phyloP scores from a whole-genome alignment of 78 protist species.

The Protostelium mycophagum region DNA sequence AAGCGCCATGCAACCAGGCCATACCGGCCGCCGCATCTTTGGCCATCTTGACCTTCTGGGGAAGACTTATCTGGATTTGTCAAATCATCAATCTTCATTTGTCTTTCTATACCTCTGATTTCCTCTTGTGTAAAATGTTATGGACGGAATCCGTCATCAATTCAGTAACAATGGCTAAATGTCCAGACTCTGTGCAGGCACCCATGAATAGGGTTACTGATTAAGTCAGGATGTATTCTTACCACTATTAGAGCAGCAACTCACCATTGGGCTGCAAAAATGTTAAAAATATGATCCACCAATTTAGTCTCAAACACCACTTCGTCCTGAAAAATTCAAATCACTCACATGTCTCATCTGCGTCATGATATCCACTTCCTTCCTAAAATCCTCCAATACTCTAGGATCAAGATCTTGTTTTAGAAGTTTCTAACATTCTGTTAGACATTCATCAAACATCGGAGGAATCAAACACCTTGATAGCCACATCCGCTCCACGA shows the following conservation, averaged over 20 bases:
- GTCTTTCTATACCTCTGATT: slow-evolving; percentile 35
- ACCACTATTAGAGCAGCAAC: background rate
- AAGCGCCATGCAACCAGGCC: slow-evolving; percentile 9
- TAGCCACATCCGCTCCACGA: slow-evolving; percentile 11
- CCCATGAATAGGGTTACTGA: background rate
- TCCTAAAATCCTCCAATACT: slow-evolving; percentile 8
- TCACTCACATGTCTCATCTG: background rate
- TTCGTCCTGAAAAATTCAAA: background rate
- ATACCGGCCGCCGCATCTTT: background rate
- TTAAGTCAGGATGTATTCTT: background rate
- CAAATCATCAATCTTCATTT: background rate
- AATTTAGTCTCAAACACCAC: no score
- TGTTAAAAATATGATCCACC: background rate
- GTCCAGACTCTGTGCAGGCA: background rate
- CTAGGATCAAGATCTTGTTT: background rate
- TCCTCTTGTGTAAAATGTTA: slow-evolving; percentile 5
- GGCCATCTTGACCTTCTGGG: background rate
- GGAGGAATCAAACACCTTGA: background rate
- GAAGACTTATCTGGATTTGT: background rate
- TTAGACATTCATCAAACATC: background rate
- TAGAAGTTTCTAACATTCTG: background rate
- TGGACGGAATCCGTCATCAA: background rate
- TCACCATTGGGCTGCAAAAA: background rate
- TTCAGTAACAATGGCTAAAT: slow-evolving; percentile 5
- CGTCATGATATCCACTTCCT: slow-evolving; percentile 13